These are phyloP conservation scores for Xerocomus cyaneibrunnescens DNA, from an alignment of 1,284 basidiomycete species.

Conservation along the genomic window DNA sequence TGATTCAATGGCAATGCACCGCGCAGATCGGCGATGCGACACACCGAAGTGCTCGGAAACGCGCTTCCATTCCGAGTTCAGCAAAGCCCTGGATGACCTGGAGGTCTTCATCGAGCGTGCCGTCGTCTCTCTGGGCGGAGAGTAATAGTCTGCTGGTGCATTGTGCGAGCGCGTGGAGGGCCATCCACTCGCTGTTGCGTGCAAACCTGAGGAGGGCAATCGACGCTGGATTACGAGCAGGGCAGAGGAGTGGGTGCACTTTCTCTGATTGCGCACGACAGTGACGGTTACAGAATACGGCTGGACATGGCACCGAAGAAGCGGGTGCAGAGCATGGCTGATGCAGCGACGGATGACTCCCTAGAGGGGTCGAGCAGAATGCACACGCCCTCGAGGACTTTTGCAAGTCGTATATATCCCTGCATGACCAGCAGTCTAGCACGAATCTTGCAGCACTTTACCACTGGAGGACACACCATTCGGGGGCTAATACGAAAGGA, in stretches of 20 bases:
- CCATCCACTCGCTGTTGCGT: conserved; percentile 64
- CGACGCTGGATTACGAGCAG: conserved; percentile 69
- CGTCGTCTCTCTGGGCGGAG: conserved; percentile 50
- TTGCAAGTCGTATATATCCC: conserved; percentile 73
- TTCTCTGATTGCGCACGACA: conserved; percentile 63
- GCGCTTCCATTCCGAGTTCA: conserved; percentile 64
- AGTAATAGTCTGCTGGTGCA: conserved; percentile 63
- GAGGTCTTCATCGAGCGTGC: conserved; percentile 48
- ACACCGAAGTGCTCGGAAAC: conserved; percentile 54
- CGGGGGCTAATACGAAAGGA: conserved; percentile 67
- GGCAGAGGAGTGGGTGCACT: conserved; percentile 74
- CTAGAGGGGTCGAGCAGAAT: conserved; percentile 66
- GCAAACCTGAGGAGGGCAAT: conserved; percentile 61
- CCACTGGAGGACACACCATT: conserved; percentile 50
- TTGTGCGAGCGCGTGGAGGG: conserved; percentile 69
- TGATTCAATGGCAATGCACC: neutral
- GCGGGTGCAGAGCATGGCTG: conserved; percentile 50
- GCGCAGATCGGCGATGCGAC: conserved; percentile 22
- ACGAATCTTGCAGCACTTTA: neutral
- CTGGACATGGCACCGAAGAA: conserved; percentile 49
- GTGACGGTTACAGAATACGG: conserved; percentile 77
- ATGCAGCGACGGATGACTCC: conserved; percentile 45
- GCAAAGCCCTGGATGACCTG: conserved; percentile 53
- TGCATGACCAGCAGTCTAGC: conserved; percentile 28
- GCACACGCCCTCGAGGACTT: conserved; percentile 54